Base-by-base conservation (phyloP, 768 basidiomycete genomes). In the Agaricus subrufescens region DNA sequence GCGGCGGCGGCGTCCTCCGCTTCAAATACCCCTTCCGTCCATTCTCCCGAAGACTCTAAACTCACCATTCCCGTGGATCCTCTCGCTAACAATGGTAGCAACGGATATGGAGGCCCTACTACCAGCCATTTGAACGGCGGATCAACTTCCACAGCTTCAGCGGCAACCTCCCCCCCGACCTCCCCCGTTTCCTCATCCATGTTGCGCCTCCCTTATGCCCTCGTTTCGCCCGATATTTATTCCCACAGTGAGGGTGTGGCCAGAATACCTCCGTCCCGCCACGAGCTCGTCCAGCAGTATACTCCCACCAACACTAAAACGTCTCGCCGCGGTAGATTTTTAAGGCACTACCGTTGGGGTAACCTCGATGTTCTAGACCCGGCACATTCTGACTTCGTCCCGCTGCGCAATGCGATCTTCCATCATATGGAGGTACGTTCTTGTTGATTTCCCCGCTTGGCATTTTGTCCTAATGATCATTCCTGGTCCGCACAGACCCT, bases 271-370 rank as follows among this genome's bases (percentile, higher is more conserved):
- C 76, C 73, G 23, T 79, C 86, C 9, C 85, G 89, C 47, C 84
- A 86, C 63, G 88, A 91, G 63, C 79, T 91, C 27, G 77, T 85
- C 47, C 80, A 83, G 45, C 86, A 87, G 67, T 91, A 91, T 75
- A 79, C 83, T 59, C 86, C 85, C 60, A 80, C 81, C 14, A 71
- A 76, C 44, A 60, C 66, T 56, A 69, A 72, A 56, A 85, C 83
- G 66, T 72, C 84, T 50, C 65, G 71, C 52, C 78, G 79, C 43
- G 85, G 84, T 51, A 86, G 83, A 67, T 90, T 85, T 68, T 72
- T 80, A 44, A 81, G 92, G 53, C 78, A 69, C 61, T 94, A 90
- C 70, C 82, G 91, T 46, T 95, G 93, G 93, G 93, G 93, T 27
- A 78, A 73, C 61, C 76, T 94, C 62, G 88, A 93, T 66, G 86